Evolutionary conservation across 2,329 filamentous ascomycete species (phyloP).

Genomic region (Venturiaceae sp.): DNA sequence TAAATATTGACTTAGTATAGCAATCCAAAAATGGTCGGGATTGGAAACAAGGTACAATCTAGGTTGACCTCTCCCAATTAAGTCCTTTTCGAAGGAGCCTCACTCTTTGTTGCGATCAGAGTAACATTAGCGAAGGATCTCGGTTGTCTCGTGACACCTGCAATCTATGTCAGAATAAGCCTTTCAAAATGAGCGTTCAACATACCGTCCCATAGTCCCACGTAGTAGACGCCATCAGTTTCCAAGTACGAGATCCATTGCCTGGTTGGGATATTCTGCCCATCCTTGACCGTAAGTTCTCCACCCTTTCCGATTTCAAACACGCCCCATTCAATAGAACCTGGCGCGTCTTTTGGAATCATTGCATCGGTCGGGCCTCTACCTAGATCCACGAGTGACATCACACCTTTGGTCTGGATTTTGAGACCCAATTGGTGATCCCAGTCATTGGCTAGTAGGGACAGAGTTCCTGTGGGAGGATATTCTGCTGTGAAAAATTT

Average conservation of each 20-base stretch:
- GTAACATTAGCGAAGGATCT: conserved; percentile 3
- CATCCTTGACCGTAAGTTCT: conserved; percentile 3
- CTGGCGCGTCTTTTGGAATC: background rate
- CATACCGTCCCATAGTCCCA: conserved; percentile 9
- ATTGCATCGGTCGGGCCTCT: background rate
- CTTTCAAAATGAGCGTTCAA: background rate
- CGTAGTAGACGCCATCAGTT: conserved; percentile 4
- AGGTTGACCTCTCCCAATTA: too few species aligned
- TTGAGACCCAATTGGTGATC: conserved; percentile 4
- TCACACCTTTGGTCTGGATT: background rate
- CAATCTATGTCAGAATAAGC: background rate
- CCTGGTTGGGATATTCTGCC: background rate
- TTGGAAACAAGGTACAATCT: too few species aligned
- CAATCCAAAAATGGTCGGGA: too few species aligned
- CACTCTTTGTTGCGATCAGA: conserved; percentile 2
- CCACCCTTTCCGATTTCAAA: background rate
- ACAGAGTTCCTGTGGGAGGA: background rate
- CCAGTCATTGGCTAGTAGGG: background rate
- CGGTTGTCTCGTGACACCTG: conserved; percentile 2
- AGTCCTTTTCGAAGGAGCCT: background rate
- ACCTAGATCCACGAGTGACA: conserved; percentile 3
- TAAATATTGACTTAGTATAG: too few species aligned
- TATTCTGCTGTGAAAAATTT: conserved; percentile 6
- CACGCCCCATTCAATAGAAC: conserved; percentile 4
- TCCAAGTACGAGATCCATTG: conserved; percentile 6